These are phyloP conservation scores for Mucuna pruriens DNA, from an alignment of 306 rosid genomes.

Conservation along the genomic window DNA sequence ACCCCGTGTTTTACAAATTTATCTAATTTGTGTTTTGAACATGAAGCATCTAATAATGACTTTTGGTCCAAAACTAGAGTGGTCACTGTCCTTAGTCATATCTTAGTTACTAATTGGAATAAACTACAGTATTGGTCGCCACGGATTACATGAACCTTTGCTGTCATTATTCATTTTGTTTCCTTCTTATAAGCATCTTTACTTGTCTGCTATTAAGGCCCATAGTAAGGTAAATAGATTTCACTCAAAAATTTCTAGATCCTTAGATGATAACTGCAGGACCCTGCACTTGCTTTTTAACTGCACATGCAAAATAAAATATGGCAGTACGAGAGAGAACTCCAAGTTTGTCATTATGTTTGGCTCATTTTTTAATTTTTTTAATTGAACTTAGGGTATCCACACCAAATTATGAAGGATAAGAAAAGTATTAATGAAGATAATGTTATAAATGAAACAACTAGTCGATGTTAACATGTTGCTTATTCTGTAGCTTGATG, in stretches of 20 bases:
- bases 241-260: no score
- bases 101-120: constrained; percentile 15
- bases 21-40: neutral
- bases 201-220: constrained; percentile 25
- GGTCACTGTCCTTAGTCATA: neutral
- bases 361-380: neutral
- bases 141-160: constrained; percentile 50
- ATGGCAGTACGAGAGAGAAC: neutral
- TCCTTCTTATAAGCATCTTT: constrained; percentile 17
- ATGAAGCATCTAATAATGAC: neutral
- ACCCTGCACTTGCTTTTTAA: no score
- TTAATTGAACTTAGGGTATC: neutral
- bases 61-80: neutral
- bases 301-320: neutral
- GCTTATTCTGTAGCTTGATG: constrained; percentile 27
- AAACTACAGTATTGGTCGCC: neutral
- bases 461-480: neutral
- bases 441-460: constrained; percentile 13
- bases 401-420: neutral
- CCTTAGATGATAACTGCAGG: no score
- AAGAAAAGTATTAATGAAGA: neutral
- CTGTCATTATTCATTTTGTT: constrained; percentile 56
- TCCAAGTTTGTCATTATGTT: neutral
- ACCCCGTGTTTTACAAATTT: neutral
- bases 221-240: no score